phyloP scores from a whole-genome alignment of 768 basidiomycete genomes.

The Mycena epipterygia region DNA sequence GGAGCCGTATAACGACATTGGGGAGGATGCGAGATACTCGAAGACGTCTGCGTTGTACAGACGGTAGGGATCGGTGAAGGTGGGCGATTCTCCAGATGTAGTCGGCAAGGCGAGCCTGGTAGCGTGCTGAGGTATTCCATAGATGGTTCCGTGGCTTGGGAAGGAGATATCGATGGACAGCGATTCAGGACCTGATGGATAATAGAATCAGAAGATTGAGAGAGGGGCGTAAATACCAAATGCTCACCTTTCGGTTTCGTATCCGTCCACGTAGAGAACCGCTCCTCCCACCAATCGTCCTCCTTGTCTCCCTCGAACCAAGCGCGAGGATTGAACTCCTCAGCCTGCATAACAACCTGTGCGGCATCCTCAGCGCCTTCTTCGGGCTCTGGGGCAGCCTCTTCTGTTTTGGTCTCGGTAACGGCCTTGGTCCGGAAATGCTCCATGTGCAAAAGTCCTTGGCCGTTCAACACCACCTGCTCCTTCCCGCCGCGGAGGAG shows the following conservation, averaged over 20 bases:
- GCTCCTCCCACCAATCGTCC: slow-evolving; percentile 92
- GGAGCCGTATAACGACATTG: slow-evolving; percentile 90
- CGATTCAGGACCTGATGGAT: slow-evolving; percentile 90
- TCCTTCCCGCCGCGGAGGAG: slow-evolving; percentile 82
- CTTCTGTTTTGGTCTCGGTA: slow-evolving; percentile 57
- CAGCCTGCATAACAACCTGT: slow-evolving; percentile 66
- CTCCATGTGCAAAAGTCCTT: slow-evolving; percentile 96
- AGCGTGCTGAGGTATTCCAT: slow-evolving; percentile 97
- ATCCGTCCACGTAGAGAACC: slow-evolving; percentile 89
- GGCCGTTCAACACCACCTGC: slow-evolving; percentile 91
- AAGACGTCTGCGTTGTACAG: slow-evolving; percentile 97
- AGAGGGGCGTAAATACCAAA: neutral
- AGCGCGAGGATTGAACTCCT: slow-evolving; percentile 57
- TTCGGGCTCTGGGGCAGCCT: slow-evolving; percentile 51
- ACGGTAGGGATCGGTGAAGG: slow-evolving; percentile 92
- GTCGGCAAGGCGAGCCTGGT: slow-evolving; percentile 90
- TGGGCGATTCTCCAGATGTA: slow-evolving; percentile 83
- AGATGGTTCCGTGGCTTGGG: slow-evolving; percentile 91
- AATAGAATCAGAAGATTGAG: slow-evolving; percentile 12
- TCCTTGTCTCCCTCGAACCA: slow-evolving; percentile 95
- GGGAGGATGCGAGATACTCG: slow-evolving; percentile 88
- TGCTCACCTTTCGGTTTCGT: slow-evolving; percentile 92
- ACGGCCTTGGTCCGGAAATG: slow-evolving; percentile 87
- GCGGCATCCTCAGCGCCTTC: slow-evolving; percentile 58
- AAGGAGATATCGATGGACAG: slow-evolving; percentile 94